Conservation (phyloP, 2,329 filamentous ascomycete genomes). For the Gremmenia infestans region DNA sequence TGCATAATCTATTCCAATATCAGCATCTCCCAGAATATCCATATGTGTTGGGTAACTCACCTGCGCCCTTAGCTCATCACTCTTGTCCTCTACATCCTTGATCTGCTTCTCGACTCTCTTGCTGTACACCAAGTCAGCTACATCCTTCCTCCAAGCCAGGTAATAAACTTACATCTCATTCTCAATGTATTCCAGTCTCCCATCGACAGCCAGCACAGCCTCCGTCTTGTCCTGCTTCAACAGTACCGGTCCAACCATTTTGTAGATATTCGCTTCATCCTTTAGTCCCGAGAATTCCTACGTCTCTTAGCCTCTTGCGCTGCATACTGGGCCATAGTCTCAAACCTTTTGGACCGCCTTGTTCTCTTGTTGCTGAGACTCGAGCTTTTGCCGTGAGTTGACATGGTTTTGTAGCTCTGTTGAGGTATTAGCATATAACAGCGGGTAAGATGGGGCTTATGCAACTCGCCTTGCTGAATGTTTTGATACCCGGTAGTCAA, state of each 20-base stretch:
- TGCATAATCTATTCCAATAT: constrained; percentile 36
- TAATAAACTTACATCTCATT: constrained; percentile 72
- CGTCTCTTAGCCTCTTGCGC: constrained; percentile 11
- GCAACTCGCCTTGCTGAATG: constrained; percentile 66
- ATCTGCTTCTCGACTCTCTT: constrained; percentile 64
- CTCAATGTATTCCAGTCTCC: constrained; percentile 84
- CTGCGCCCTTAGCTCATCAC: constrained; percentile 61
- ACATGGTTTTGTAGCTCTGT: constrained; percentile 75
- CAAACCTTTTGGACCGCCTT: constrained; percentile 73
- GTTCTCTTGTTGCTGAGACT: constrained; percentile 93
- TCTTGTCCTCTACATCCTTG: constrained; percentile 56
- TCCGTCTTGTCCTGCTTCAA: constrained; percentile 92
- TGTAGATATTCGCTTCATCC: constrained; percentile 88
- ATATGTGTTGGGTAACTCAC: constrained; percentile 37
- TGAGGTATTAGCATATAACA: constrained; percentile 3
- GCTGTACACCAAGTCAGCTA: constrained; percentile 35
- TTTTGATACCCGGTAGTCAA: constrained; percentile 85
- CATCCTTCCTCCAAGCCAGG: neutral
- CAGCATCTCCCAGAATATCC: neutral
- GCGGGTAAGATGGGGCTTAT: neutral
- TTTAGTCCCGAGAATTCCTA: constrained; percentile 79
- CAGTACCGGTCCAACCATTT: constrained; percentile 86
- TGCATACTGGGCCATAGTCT: neutral
- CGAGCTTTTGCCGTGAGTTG: constrained; percentile 80
- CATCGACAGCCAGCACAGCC: constrained; percentile 85